Conservation (phyloP, 148 eudicot genomes). For the Tetragonia tetragonoides region DNA sequence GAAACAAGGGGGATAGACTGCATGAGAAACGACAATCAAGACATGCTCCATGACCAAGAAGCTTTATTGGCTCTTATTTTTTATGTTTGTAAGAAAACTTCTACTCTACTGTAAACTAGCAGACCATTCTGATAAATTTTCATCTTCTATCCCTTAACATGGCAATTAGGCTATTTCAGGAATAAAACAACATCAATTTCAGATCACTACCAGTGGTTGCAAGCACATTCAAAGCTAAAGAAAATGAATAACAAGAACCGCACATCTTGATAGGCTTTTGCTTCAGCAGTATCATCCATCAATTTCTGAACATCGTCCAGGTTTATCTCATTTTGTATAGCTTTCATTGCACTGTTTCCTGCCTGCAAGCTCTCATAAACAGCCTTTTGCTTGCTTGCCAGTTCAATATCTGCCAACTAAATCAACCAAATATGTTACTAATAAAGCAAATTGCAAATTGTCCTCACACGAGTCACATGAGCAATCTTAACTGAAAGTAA, state of each 20-base stretch:
- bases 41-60: neutral
- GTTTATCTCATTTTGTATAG: slow-evolving; percentile 86
- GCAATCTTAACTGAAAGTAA: neutral
- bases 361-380: slow-evolving; percentile 89
- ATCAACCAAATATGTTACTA: slow-evolving; percentile 21
- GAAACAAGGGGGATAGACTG: neutral
- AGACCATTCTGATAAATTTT: neutral
- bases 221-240: neutral
- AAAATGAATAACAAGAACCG: slow-evolving; percentile 18
- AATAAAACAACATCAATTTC: neutral
- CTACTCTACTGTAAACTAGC: neutral
- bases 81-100: neutral
- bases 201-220: neutral
- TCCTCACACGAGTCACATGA: neutral
- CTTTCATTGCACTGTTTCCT: slow-evolving; percentile 84
- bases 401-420: slow-evolving; percentile 98
- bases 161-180: neutral
- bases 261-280: slow-evolving; percentile 98
- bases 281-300: slow-evolving; percentile 98
- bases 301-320: slow-evolving; percentile 94
- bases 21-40: neutral
- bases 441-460: neutral
- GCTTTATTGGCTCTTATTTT: neutral
- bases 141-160: neutral
- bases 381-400: slow-evolving; percentile 95